These are phyloP conservation scores for Thraustochytrium striatum DNA, from an alignment of 352 stramenopile genomes.

Conservation along the genomic window DNA sequence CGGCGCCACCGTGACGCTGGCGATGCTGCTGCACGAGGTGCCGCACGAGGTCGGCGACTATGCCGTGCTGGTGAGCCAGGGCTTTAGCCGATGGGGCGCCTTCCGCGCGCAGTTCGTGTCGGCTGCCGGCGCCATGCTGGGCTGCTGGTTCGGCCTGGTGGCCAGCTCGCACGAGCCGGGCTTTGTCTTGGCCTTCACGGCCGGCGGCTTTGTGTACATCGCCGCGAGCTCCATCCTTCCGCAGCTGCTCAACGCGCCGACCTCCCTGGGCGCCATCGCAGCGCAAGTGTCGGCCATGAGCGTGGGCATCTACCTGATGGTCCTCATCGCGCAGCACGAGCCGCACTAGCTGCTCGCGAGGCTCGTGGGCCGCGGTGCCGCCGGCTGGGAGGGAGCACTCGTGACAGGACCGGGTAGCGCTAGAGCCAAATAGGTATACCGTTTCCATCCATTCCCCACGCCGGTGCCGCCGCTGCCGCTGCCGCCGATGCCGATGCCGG, in stretches of 20 bases:
- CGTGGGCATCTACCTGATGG: slow-evolving; percentile 66
- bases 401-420: too few relatives aligned
- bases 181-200: slow-evolving; percentile 75
- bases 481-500: too few relatives aligned
- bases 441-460: too few relatives aligned
- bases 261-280: slow-evolving; percentile 62
- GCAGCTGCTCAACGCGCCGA: slow-evolving; percentile 72
- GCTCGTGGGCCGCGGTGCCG: too few relatives aligned
- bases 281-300: slow-evolving; percentile 59
- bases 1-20: slow-evolving; percentile 72
- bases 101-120: slow-evolving; percentile 74
- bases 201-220: slow-evolving; percentile 79
- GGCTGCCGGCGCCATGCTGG: slow-evolving; percentile 66
- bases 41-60: slow-evolving; percentile 87
- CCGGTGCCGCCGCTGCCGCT: too few relatives aligned
- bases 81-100: slow-evolving; percentile 69
- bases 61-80: slow-evolving; percentile 76
- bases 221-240: slow-evolving; percentile 73
- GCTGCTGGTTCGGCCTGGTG: slow-evolving; percentile 59
- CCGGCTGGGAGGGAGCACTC: too few relatives aligned
- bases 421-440: too few relatives aligned
- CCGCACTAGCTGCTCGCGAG: too few relatives aligned
- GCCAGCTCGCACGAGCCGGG: slow-evolving; percentile 59
- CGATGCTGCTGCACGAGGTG: slow-evolving; percentile 81
- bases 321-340: slow-evolving; percentile 72